Percentiles rank a stretch among this genome's conserved stretches.
Conservation (phyloP, 306 rosid genomes). For the Rubus parviflorus region DNA sequence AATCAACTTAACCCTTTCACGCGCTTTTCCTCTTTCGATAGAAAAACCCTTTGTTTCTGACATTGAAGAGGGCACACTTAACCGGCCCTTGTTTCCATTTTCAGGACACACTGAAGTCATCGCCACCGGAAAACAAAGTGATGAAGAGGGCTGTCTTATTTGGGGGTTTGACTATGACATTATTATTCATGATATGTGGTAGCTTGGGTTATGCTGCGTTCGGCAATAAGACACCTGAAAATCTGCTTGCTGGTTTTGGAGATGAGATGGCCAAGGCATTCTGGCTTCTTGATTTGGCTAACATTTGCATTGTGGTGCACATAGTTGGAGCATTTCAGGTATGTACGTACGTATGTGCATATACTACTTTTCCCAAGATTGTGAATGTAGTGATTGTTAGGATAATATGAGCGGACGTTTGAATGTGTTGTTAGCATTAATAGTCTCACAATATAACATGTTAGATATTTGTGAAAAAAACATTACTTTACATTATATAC, state of each 20-base stretch:
- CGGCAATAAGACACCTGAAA: conserved; percentile 60
- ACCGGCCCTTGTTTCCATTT: background rate
- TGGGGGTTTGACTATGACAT: conserved; percentile 50
- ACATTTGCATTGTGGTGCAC: conserved; percentile 54
- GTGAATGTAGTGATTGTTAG: background rate
- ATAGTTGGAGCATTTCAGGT: conserved; percentile 81
- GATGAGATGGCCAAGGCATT: conserved; percentile 41
- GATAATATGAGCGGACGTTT: background rate
- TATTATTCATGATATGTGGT: conserved; percentile 47
- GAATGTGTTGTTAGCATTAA: background rate
- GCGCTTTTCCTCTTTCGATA: background rate
- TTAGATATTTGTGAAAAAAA: too few relatives aligned
- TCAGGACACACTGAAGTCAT: conserved; percentile 68
- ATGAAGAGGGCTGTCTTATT: conserved; percentile 50
- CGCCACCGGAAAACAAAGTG: conserved; percentile 67
- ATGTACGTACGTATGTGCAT: background rate
- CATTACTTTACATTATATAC: background rate
- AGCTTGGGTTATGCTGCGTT: conserved; percentile 72
- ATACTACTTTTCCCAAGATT: background rate
- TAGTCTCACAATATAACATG: background rate
- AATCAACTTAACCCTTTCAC: background rate
- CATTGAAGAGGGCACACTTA: too few relatives aligned
- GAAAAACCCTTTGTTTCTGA: background rate
- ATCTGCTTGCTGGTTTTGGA: conserved; percentile 63
- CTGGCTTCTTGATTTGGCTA: conserved; percentile 62